These are phyloP conservation scores for Medicago arabica DNA, from an alignment of 306 rosid genomes.

Conservation along the genomic window DNA sequence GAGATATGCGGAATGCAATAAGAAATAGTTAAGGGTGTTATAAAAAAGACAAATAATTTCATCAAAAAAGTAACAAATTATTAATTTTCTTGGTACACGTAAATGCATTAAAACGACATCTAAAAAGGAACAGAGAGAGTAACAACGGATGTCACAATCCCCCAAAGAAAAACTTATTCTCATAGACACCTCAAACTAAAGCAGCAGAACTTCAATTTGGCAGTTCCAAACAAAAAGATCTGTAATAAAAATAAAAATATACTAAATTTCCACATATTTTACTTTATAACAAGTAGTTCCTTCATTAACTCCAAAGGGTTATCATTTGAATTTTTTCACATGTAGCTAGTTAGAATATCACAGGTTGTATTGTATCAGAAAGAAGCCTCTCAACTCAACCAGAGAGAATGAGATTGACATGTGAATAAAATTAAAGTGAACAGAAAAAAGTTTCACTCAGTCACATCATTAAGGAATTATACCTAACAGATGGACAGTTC, in stretches of 20 bases:
- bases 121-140: not conserved
- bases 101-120: too few relatives aligned
- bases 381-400: constrained; percentile 35
- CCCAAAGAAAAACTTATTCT: not conserved
- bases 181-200: constrained; percentile 6
- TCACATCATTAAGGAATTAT: constrained; percentile 42
- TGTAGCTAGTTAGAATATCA: constrained; percentile 36
- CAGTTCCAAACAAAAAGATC: constrained; percentile 24
- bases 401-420: constrained; percentile 15
- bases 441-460: constrained; percentile 18
- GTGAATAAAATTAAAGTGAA: constrained; percentile 25
- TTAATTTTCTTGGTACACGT: too few relatives aligned
- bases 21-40: too few relatives aligned
- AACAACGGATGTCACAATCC: not conserved
- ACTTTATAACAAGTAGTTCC: constrained; percentile 12
- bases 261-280: constrained; percentile 25
- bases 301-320: constrained; percentile 29
- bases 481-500: constrained; percentile 42
- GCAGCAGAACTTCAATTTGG: constrained; percentile 6
- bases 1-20: too few relatives aligned
- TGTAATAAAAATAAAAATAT: constrained; percentile 21
- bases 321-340: constrained; percentile 26
- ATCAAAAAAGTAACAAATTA: too few relatives aligned
- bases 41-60: too few relatives aligned
- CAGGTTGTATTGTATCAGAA: constrained; percentile 38